These are phyloP conservation scores for Halophytophthora polymorphica DNA, from an alignment of 352 stramenopile species.

Conservation along the genomic window DNA sequence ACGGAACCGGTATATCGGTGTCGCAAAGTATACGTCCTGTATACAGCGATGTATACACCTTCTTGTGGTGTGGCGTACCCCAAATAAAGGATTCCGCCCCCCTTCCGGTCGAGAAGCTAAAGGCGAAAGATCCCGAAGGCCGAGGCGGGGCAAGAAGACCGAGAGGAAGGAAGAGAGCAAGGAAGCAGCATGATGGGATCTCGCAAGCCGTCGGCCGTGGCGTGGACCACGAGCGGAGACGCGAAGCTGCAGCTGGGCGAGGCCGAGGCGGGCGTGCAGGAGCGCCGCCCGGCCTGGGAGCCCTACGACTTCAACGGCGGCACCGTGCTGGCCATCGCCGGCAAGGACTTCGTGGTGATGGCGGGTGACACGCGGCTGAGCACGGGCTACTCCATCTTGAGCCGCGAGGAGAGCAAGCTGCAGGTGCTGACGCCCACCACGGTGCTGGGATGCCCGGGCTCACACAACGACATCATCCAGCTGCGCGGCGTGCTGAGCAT, in stretches of 20 bases:
- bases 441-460: slow-evolving; percentile 74
- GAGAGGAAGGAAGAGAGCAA: slow-evolving; percentile 8
- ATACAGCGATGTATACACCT: too few relatives aligned
- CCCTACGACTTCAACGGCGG: slow-evolving; percentile 87
- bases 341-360: slow-evolving; percentile 95
- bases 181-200: slow-evolving; percentile 15
- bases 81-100: too few relatives aligned
- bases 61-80: too few relatives aligned
- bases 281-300: slow-evolving; percentile 65
- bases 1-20: too few relatives aligned
- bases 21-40: too few relatives aligned
- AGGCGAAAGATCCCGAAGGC: too few relatives aligned
- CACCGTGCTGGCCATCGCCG: slow-evolving; percentile 91
- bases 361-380: slow-evolving; percentile 95
- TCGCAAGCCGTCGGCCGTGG: slow-evolving; percentile 49
- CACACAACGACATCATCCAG: slow-evolving; percentile 87
- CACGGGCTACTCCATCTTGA: slow-evolving; percentile 97
- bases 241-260: slow-evolving; percentile 36
- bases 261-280: slow-evolving; percentile 27
- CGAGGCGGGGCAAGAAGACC: slow-evolving; percentile 3
- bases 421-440: slow-evolving; percentile 67
- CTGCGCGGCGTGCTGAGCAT: slow-evolving; percentile 78
- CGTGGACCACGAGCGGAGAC: slow-evolving; percentile 64
- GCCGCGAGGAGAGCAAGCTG: slow-evolving; percentile 92
- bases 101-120: too few relatives aligned